Base-by-base conservation (phyloP, 2,329 filamentous ascomycete species). In the Xylariales sp. region DNA sequence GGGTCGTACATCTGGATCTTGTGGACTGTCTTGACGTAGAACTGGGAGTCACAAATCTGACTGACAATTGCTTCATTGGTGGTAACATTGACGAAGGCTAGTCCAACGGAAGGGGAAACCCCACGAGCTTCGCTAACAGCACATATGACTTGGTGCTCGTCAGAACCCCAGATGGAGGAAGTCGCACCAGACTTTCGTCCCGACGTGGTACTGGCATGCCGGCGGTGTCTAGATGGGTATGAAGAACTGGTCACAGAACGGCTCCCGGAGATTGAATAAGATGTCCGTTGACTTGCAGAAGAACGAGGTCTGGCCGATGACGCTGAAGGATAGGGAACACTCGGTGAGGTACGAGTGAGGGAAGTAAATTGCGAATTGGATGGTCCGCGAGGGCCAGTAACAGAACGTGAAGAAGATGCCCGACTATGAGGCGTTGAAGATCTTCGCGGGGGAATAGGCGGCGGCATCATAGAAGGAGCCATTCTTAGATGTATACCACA, bases 11-110 rank as follows among this genome's bases (percentile, higher is more conserved):
- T 80, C 39, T 79, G 78, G 24, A 97, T 74, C 59, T 96, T 95
- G 62, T 95, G 87, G 21, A 95, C 71, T 0, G 89, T 95, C 56
- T 83, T 84, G 43, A 89, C 82, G 58, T 95, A 97, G 24, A 89
- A 94, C 59, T 95, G 89, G 43, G 84, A 94, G 61, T 97, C 91
- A 56, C 85, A 89, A 49, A 97, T 91, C 56, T 96, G 88, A 56
- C 88, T 94, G 28, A 97, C 73, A 20, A 89, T 80, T 12, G 81
- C 86, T 63, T 95, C 88, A 28, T 85, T 86, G 3, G 87, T 90
- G 31, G 87, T 83, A 3, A 94, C 71, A 55, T 97, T 94, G 56
- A 96, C 72, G 56, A 96, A 90, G 3, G 88, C 87, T 29, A 95
- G 70, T 1, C 91, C 90, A 2, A 97, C 83, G 0, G 82, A 85